Base-by-base conservation (phyloP, 2,329 filamentous ascomycete genomes). In the Colletotrichum phormii region DNA sequence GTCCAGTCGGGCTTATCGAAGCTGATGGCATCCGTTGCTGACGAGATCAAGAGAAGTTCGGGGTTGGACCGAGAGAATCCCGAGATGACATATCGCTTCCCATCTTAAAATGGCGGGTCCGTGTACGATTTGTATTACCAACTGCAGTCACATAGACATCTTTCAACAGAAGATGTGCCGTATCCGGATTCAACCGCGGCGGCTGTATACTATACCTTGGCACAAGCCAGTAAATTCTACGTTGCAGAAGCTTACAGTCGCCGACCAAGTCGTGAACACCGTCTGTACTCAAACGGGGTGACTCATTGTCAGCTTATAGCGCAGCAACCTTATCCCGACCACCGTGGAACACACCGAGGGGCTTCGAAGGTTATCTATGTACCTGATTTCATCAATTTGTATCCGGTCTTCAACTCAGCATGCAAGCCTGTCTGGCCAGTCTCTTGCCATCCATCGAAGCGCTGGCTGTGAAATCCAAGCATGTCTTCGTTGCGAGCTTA, bases 1-100 rank as follows among this genome's bases (percentile, higher is more conserved):
- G 53, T 75, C 7, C 63, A 74, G 31, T 46, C 74, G 13, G 64
- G 74, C 51, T 66, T 75, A 5, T 51, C 72, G 55, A 74, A 73
- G 46, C 60, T 75, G 49, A 67, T 75, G 37, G 64, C 64, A 11
- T 61, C 64, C 18, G 71, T 71, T 26, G 70, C 66, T n/a, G 70
- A 72, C n/a, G 54, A 72, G 18, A n/a, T 72, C 22, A 72, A 70
- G 35, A 64, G 66, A 49, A 61, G 42, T 5, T 57, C 70, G 9
- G 70, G 66, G 9, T n/a, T 72, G 46, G 49, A 9, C 12, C 29
- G 64, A 26, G 66, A 72, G 22, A 42, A 29, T 5, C n/a, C 46
- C 11, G 22, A 8, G n/a, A 60, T 61, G 37, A 46, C 46, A 51
- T 60, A 70, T 26, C 53, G 59, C 15, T 59, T 37, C 5, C 63